Evolutionary conservation across 2,329 filamentous ascomycete species (phyloP).

Genomic region (Paecilomyces dactylethromorphus): DNA sequence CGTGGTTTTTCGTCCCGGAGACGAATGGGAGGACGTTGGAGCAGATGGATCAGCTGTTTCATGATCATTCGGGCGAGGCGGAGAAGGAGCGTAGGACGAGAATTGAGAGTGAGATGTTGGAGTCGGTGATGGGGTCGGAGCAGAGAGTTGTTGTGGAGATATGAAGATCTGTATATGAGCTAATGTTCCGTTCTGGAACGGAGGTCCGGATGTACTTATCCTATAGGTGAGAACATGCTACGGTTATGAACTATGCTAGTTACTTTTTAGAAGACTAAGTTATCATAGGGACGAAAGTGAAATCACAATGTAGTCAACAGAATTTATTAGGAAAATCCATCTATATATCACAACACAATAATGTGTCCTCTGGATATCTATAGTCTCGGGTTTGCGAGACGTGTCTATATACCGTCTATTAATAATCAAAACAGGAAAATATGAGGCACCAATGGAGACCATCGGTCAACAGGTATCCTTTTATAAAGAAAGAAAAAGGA

Average conservation of each 20-base stretch:
- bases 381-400: not conserved
- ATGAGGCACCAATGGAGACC: not conserved
- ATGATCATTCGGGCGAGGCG: conserved; percentile 10
- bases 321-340: not conserved
- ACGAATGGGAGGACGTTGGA: conserved; percentile 48
- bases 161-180: not conserved
- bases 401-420: not conserved
- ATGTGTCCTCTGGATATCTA: not conserved
- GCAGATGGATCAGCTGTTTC: conserved; percentile 38
- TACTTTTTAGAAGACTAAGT: too few relatives aligned
- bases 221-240: too few relatives aligned
- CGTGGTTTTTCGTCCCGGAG: conserved; percentile 47
- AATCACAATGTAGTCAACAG: not conserved
- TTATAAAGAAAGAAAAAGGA: not conserved
- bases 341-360: not conserved
- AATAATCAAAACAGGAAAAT: not conserved
- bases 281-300: too few relatives aligned
- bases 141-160: not conserved
- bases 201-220: too few relatives aligned
- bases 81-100: not conserved
- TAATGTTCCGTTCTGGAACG: not conserved
- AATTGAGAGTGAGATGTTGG: not conserved
- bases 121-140: not conserved
- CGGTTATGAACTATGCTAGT: too few relatives aligned
- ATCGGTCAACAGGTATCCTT: not conserved